A percentile compares a stretch with the other conserved stretches of the same genome.
phyloP scores from a whole-genome alignment of 805 yeast genomes.

The Starmerella davenportii region DNA sequence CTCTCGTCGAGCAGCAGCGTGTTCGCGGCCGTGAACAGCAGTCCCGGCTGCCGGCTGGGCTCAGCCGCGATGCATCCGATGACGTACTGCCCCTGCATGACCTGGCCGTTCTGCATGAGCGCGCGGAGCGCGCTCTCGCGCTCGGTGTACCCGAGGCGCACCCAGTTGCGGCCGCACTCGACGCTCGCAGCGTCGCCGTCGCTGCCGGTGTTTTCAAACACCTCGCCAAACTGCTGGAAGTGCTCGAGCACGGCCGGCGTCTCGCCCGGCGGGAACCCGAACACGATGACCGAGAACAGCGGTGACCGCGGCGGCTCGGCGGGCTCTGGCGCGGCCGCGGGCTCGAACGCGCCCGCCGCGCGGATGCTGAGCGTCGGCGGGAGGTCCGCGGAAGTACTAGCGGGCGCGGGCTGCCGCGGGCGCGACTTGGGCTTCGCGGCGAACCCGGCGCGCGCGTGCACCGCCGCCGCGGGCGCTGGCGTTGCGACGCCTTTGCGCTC shows the following conservation, averaged over 20 bases:
- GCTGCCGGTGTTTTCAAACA: slow-evolving; percentile 54
- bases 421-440: slow-evolving; percentile 8
- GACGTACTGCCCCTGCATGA: slow-evolving; percentile 42
- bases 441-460: slow-evolving; percentile 6
- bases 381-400: slow-evolving; percentile 5
- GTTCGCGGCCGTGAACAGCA: slow-evolving; percentile 12
- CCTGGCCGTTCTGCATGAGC: slow-evolving; percentile 59
- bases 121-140: slow-evolving; percentile 67
- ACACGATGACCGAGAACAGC: slow-evolving; percentile 50
- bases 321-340: not conserved
- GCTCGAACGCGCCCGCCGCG: not conserved
- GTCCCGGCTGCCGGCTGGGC: slow-evolving; percentile 4
- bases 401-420: slow-evolving; percentile 2
- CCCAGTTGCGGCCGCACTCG: slow-evolving; percentile 76
- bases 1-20: slow-evolving; percentile 15
- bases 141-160: slow-evolving; percentile 68
- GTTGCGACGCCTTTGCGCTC: not conserved
- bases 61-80: slow-evolving; percentile 46
- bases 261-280: slow-evolving; percentile 71
- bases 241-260: slow-evolving; percentile 50
- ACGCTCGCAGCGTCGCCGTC: slow-evolving; percentile 35
- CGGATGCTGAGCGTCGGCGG: slow-evolving; percentile 14
- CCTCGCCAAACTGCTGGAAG: slow-evolving; percentile 62
- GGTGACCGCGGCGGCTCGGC: not conserved
- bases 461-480: not conserved